These are phyloP conservation scores for Calonectria fujianensis DNA, from an alignment of 2,329 filamentous ascomycete genomes.

Conservation along the genomic window DNA sequence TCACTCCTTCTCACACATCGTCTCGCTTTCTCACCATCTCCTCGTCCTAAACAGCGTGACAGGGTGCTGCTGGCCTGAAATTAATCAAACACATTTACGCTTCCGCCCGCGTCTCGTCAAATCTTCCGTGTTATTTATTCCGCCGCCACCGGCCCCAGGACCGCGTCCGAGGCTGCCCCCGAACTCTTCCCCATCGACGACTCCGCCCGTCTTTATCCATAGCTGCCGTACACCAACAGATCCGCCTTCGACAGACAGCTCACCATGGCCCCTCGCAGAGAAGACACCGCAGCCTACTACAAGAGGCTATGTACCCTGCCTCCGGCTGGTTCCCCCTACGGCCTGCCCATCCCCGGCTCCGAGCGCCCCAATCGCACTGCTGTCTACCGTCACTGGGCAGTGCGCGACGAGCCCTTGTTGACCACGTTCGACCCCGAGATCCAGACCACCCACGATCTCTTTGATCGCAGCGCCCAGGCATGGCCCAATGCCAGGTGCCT, in stretches of 20 bases:
- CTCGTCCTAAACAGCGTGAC: slow-evolving; percentile 7
- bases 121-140: slow-evolving; percentile 10
- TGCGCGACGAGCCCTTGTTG: slow-evolving; percentile 82
- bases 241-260: slow-evolving; percentile 29
- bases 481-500: slow-evolving; percentile 83
- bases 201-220: slow-evolving; percentile 17
- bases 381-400: slow-evolving; percentile 90
- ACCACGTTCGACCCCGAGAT: slow-evolving; percentile 82
- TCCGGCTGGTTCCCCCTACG: slow-evolving; percentile 85
- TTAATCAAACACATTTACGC: background rate
- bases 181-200: slow-evolving; percentile 17
- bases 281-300: slow-evolving; percentile 63
- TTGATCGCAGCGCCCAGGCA: slow-evolving; percentile 80
- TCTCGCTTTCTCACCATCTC: background rate
- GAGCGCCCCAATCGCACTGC: slow-evolving; percentile 82
- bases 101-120: background rate
- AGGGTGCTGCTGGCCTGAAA: background rate
- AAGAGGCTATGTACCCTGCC: slow-evolving; percentile 77
- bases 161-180: background rate
- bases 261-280: slow-evolving; percentile 58
- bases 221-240: slow-evolving; percentile 10
- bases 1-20: slow-evolving; percentile 1
- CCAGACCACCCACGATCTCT: slow-evolving; percentile 86
- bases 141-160: background rate
- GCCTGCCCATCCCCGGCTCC: slow-evolving; percentile 84